These are phyloP conservation scores for Xanthoconium stramineum DNA, from an alignment of 768 basidiomycete species.

Conservation along the genomic window DNA sequence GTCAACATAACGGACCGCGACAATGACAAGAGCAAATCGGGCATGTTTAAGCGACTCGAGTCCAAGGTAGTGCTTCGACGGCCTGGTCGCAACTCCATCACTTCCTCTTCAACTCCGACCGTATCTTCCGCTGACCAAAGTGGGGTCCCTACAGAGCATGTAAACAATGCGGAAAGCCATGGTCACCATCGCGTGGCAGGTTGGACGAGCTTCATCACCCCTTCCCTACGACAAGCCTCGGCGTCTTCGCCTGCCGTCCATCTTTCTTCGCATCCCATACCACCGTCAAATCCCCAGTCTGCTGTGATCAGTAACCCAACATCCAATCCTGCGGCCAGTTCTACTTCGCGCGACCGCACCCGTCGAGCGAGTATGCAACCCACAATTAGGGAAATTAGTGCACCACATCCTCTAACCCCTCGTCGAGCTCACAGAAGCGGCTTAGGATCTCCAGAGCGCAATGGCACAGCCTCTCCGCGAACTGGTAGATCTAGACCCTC, in stretches of 20 bases:
- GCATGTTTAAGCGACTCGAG: constrained; percentile 46
- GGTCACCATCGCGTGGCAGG: constrained; percentile 49
- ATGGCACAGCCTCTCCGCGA: constrained; percentile 30
- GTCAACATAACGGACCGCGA: constrained; percentile 27
- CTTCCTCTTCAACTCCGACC: constrained; percentile 38
- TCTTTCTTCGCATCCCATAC: constrained; percentile 53
- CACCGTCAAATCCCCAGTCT: constrained; percentile 51
- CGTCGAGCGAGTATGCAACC: constrained; percentile 39
- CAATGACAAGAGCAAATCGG: constrained; percentile 41
- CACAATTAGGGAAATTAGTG: constrained; percentile 38
- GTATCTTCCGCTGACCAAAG: constrained; percentile 29
- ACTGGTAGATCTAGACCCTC: constrained; percentile 32
- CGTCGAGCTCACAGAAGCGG: constrained; percentile 31
- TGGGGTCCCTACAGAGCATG: constrained; percentile 27
- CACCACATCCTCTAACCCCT: constrained; percentile 35
- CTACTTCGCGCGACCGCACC: constrained; percentile 45
- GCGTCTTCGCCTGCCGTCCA: constrained; percentile 75
- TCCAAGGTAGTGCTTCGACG: constrained; percentile 52
- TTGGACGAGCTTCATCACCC: constrained; percentile 57
- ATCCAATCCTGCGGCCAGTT: constrained; percentile 43
- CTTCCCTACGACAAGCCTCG: constrained; percentile 66
- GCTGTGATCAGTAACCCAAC: constrained; percentile 47
- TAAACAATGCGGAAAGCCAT: constrained; percentile 34
- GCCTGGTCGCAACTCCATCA: constrained; percentile 38
- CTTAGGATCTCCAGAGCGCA: constrained; percentile 22